These are phyloP conservation scores for Thalassiosira profunda DNA, from an alignment of 108 stramenopile species.

Conservation along the genomic window DNA sequence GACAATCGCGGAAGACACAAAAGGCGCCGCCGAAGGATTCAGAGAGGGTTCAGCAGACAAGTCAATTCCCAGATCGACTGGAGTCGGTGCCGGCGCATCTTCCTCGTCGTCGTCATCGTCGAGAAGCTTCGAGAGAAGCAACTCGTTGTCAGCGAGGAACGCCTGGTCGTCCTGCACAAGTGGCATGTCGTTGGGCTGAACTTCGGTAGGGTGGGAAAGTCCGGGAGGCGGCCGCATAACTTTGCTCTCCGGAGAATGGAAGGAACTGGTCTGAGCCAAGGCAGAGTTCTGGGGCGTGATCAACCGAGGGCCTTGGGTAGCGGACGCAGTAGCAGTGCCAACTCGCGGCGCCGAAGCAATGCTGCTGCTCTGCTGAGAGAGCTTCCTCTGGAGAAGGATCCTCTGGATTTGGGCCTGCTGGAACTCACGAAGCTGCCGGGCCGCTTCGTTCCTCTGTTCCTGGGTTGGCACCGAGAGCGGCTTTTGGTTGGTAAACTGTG, in stretches of 20 bases:
- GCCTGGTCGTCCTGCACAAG: conserved; percentile 11
- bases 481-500: neutral
- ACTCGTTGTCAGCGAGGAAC: conserved; percentile 33
- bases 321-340: no score
- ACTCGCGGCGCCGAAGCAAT: neutral
- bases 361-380: conserved; percentile 9
- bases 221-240: conserved; percentile 45
- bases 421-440: conserved; percentile 45
- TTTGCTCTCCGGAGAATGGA: conserved; percentile 6
- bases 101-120: conserved; percentile 48
- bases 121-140: conserved; percentile 46
- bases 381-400: conserved; percentile 34
- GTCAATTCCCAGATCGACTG: conserved; percentile 6
- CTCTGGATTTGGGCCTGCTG: conserved; percentile 49
- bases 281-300: no score
- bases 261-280: no score
- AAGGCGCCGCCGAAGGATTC: conserved; percentile 46
- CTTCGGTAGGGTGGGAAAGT: conserved; percentile 13
- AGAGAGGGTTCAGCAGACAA: conserved; percentile 31
- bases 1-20: conserved; percentile 9
- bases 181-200: conserved; percentile 1
- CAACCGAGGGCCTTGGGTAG: no score
- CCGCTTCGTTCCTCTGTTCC: conserved; percentile 48
- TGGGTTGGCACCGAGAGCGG: conserved; percentile 40
- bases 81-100: neutral